Evolutionary conservation across 192 early-diverging fungal species (phyloP), one percentile per base, ranked within the genome.

Genomic region (Backusella westeae): DNA sequence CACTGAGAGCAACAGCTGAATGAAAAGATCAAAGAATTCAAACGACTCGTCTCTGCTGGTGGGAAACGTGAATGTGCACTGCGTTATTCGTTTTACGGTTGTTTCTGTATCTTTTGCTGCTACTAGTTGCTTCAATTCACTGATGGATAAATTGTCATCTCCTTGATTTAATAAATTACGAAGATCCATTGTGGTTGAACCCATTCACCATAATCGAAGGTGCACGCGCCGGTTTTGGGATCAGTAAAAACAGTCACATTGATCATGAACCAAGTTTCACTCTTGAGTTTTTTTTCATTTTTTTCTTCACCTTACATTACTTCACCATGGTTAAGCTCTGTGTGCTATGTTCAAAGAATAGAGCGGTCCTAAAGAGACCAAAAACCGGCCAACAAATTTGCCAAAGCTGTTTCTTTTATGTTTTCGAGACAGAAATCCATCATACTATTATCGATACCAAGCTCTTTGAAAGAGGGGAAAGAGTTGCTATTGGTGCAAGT

Each of bases 351-450:
- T 82, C 86, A 15, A 72, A 72, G 4, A 85, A 90, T 19, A 83
- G 89, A 41, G 96, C 97, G 2, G 89, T 93, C n/a, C 86, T 99
- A 56, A 96, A 94, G 69, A 91, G 96, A 34, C 97, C 97, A 2
- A 98, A 98, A 80, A 99, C 96, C 0, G 91, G 88, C 0, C 93
- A 97, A 79, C 88, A 92, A 67, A 90, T 97, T 29, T 99, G 97
- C 87, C 88, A 89, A 75, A 87, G 88, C 12, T 99, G 97, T 82
- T 99, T 99, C 85, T 98, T 89, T 83, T 78, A 88, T 78, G 95
- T 95, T 7, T 96, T 98, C 80, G 97, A 99, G 76, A 94, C 91
- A 34, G 96, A 96, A 73, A 91, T 99, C 38, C 97, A 99, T 83
- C 85, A 94, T 75, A 97, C 97, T 38, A 98, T 99, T 75, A 78